These are phyloP conservation scores for Scutellaria barbata DNA, from an alignment of 257 asterid genomes.

Conservation along the genomic window DNA sequence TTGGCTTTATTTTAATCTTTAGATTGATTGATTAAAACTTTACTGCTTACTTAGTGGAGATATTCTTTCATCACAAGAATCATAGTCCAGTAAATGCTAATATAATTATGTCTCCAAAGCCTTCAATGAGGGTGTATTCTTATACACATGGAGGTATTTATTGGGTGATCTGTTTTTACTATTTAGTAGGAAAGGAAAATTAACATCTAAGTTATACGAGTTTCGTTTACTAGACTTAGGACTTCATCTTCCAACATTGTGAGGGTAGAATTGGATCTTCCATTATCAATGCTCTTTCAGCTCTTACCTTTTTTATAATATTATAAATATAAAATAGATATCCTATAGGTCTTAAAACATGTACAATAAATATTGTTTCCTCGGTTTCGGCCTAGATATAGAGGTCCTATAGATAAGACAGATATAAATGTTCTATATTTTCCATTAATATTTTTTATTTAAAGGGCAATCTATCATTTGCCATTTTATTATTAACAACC, in stretches of 20 bases:
- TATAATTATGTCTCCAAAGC: neutral
- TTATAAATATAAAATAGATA: neutral
- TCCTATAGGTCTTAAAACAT: neutral
- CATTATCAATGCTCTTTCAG: neutral
- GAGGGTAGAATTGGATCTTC: neutral
- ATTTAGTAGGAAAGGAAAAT: neutral
- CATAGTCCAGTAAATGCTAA: neutral
- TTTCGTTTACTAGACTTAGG: conserved; percentile 11
- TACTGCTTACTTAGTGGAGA: neutral
- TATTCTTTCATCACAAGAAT: neutral
- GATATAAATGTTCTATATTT: neutral
- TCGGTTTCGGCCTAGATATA: neutral
- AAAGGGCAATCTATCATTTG: neutral
- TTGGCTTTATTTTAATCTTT: neutral
- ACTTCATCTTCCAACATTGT: conserved; percentile 8
- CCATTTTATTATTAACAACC: neutral
- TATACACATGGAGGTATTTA: no score
- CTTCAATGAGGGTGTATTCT: neutral
- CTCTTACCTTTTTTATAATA: neutral
- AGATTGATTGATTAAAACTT: neutral
- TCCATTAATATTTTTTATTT: neutral
- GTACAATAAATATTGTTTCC: neutral
- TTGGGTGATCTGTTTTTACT: neutral
- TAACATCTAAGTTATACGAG: neutral
- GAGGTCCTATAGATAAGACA: neutral